Evolutionary conservation across 192 early-diverging fungal species (phyloP).

Genomic region (Lobulomyces angularis): DNA sequence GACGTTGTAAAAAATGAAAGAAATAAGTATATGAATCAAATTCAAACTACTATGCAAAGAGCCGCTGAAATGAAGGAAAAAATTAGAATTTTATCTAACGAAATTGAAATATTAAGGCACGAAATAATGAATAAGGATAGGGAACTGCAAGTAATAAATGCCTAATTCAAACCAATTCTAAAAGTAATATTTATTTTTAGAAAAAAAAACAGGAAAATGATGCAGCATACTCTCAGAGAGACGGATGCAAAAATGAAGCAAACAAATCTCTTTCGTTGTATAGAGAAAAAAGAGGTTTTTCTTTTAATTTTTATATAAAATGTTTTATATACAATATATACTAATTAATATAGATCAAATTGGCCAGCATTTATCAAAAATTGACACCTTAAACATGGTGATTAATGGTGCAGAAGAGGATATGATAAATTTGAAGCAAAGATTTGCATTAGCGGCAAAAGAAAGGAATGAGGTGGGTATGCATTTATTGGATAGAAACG

Average conservation of each 20-base stretch:
- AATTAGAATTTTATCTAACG: slow-evolving; percentile 45
- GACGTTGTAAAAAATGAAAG: slow-evolving; percentile 53
- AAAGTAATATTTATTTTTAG: slow-evolving; percentile 9
- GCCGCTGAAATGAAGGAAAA: slow-evolving; percentile 57
- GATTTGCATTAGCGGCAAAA: slow-evolving; percentile 35
- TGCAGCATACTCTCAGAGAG: slow-evolving; percentile 37
- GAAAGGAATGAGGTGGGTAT: slow-evolving; percentile 40
- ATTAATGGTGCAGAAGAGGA: slow-evolving; percentile 43
- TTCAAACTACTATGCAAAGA: slow-evolving; percentile 42
- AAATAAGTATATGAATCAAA: slow-evolving; percentile 53
- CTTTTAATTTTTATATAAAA: background rate
- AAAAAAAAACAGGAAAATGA: slow-evolving; percentile 40
- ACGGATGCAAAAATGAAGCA: slow-evolving; percentile 46
- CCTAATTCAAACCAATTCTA: background rate
- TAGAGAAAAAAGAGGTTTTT: slow-evolving; percentile 30
- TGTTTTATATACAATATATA: background rate
- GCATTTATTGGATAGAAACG: slow-evolving; percentile 45
- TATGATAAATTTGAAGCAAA: slow-evolving; percentile 27
- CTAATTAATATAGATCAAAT: slow-evolving; percentile 32
- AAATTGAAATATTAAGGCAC: slow-evolving; percentile 49
- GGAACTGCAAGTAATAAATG: slow-evolving; percentile 29
- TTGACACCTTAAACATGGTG: slow-evolving; percentile 38
- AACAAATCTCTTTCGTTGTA: slow-evolving; percentile 43
- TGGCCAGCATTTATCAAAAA: slow-evolving; percentile 40
- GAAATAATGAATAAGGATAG: slow-evolving; percentile 44